A percentile compares a stretch with the other conserved stretches of the same genome.
These are phyloP conservation scores for Tephrocybe sp. DNA, from an alignment of 768 basidiomycete species.

Conservation along the genomic window DNA sequence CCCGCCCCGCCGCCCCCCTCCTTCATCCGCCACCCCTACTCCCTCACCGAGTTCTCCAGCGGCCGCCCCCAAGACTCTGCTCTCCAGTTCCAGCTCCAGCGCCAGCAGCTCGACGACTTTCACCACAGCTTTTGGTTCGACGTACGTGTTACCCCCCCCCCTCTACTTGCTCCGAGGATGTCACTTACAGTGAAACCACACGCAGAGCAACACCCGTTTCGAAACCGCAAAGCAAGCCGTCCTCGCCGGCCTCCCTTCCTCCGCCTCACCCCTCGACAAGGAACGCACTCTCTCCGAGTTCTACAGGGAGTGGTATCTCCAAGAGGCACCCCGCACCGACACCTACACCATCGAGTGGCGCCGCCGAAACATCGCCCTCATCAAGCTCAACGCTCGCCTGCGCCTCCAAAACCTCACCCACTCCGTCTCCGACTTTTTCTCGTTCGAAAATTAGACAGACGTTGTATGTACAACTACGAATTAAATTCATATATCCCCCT, in stretches of 20 bases:
- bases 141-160: no score
- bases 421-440: constrained; percentile 27
- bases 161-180: neutral
- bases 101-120: constrained; percentile 72
- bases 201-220: constrained; percentile 82
- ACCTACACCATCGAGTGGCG: constrained; percentile 71
- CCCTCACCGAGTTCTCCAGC: constrained; percentile 74
- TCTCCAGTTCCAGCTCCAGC: constrained; percentile 68
- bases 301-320: constrained; percentile 72
- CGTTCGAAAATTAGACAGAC: constrained; percentile 17
- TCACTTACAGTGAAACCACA: neutral
- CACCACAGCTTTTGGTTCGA: constrained; percentile 83
- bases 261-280: constrained; percentile 50
- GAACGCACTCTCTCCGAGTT: constrained; percentile 75
- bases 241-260: constrained; percentile 53
- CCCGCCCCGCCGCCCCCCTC: constrained; percentile 34
- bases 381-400: constrained; percentile 59
- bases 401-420: constrained; percentile 44
- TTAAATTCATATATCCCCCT: constrained; percentile 20
- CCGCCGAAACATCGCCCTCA: constrained; percentile 53
- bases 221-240: constrained; percentile 64
- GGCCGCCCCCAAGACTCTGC: constrained; percentile 38
- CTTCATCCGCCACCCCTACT: constrained; percentile 67
- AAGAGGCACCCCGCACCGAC: constrained; percentile 58
- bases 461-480: neutral